These are phyloP conservation scores for Trichocomaceae sp. DNA, from an alignment of 2,329 filamentous ascomycete genomes.

Conservation along the genomic window DNA sequence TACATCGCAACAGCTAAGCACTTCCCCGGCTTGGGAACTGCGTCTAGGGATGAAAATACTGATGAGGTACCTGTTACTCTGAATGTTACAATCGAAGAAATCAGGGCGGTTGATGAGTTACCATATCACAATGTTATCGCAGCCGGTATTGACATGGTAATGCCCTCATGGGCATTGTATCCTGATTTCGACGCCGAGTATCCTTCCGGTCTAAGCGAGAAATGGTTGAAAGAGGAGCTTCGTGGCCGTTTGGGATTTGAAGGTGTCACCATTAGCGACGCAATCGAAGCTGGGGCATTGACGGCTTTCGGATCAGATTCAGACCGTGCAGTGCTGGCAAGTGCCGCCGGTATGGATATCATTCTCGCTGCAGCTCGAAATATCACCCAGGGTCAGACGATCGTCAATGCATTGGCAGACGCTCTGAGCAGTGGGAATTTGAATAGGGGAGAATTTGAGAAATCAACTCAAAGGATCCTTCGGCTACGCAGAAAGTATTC, in stretches of 20 bases:
- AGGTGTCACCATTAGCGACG: conserved; percentile 28
- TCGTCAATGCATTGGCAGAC: conserved; percentile 17
- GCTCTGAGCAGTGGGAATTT: conserved; percentile 18
- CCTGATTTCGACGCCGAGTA: conserved; percentile 21
- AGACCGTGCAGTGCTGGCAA: conserved; percentile 21
- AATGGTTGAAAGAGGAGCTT: conserved; percentile 23
- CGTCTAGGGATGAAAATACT: conserved; percentile 20
- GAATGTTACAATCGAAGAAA: conserved; percentile 17
- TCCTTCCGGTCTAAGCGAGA: conserved; percentile 22
- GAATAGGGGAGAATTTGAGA: neutral
- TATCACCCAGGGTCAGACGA: conserved; percentile 24
- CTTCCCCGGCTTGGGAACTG: conserved; percentile 27
- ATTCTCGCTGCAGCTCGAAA: conserved; percentile 24
- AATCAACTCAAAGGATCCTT: neutral
- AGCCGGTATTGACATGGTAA: conserved; percentile 25
- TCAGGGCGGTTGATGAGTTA: conserved; percentile 21
- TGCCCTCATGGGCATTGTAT: conserved; percentile 28
- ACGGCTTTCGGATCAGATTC: conserved; percentile 20
- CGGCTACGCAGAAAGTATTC: conserved; percentile 4
- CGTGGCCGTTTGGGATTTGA: conserved; percentile 20
- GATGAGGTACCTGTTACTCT: conserved; percentile 24
- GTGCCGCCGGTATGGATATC: conserved; percentile 26
- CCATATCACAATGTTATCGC: conserved; percentile 22
- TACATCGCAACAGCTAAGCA: conserved; percentile 26
- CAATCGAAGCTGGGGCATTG: conserved; percentile 24